These are phyloP conservation scores for Plasmodium cynomolgi DNA, from an alignment of 169 alveolate genomes.

Conservation along the genomic window DNA sequence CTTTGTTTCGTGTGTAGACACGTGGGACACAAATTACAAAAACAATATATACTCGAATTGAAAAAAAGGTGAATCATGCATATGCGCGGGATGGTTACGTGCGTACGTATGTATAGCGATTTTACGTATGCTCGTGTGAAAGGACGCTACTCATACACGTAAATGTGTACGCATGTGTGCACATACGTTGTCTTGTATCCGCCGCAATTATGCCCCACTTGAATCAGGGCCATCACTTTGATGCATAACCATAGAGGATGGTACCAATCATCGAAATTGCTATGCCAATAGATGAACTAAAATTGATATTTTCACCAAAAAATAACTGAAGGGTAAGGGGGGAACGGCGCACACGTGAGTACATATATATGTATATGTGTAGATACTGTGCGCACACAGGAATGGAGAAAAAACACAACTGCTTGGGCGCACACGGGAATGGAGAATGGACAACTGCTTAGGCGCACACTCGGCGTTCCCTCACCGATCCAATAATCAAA, in stretches of 20 bases:
- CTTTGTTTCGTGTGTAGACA: not conserved
- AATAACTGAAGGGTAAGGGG: conserved; percentile 16
- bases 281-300: conserved; percentile 65
- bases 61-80: not conserved
- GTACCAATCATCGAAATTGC: conserved; percentile 72
- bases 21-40: conserved; percentile 22
- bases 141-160: not conserved
- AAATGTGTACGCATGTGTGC: not conserved
- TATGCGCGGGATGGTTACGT: not conserved
- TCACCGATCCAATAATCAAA: conserved; percentile 64
- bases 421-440: not conserved
- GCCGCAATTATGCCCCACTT: not conserved
- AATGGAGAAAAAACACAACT: not conserved
- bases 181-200: not conserved
- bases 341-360: not conserved
- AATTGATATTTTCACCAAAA: conserved; percentile 56
- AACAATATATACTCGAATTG: conserved; percentile 18
- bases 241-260: conserved; percentile 58
- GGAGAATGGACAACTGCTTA: not conserved
- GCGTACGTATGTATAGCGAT: not conserved
- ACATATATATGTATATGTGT: not conserved
- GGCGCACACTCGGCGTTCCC: not conserved
- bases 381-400: not conserved
- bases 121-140: not conserved
- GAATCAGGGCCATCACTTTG: conserved; percentile 15